phyloP scores from a whole-genome alignment of 1,284 basidiomycete genomes.

The Sanguinoderma infundibulare region DNA sequence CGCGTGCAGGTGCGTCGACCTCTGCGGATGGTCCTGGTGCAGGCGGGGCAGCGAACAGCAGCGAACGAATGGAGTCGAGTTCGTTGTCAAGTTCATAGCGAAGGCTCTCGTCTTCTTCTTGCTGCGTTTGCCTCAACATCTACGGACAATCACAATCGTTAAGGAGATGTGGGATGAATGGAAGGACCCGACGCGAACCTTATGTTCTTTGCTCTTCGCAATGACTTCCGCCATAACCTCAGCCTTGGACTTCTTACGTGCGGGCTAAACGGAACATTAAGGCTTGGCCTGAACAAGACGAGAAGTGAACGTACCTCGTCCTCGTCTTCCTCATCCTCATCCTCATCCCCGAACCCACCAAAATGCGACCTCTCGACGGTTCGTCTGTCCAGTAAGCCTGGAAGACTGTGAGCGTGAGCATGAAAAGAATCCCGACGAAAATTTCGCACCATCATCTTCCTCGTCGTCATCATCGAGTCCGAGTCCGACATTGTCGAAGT shows the following conservation, averaged over 20 bases:
- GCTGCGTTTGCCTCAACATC: constrained; percentile 87
- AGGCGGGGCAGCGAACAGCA: constrained; percentile 69
- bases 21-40: constrained; percentile 23
- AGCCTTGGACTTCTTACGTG: constrained; percentile 87
- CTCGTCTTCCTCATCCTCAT: constrained; percentile 59
- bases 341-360: constrained; percentile 80
- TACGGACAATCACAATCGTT: constrained; percentile 36
- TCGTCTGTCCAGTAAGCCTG: constrained; percentile 70
- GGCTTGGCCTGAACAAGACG: neutral
- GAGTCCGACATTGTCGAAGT: constrained; percentile 84
- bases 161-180: neutral
- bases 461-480: constrained; percentile 76
- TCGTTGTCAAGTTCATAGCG: constrained; percentile 91
- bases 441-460: constrained; percentile 47
- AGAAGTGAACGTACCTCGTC: constrained; percentile 42
- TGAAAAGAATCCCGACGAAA: neutral
- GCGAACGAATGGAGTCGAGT: constrained; percentile 80
- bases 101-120: constrained; percentile 85
- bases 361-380: constrained; percentile 79
- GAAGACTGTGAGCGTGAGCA: neutral
- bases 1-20: neutral
- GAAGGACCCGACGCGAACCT: constrained; percentile 50
- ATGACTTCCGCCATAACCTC: constrained; percentile 99
- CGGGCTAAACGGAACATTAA: constrained; percentile 54
- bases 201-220: constrained; percentile 95